Evolutionary conservation across 345 rosid species (phyloP), one percentile per base, ranked within the genome.

Genomic region (Leavenworthia alabamica): DNA sequence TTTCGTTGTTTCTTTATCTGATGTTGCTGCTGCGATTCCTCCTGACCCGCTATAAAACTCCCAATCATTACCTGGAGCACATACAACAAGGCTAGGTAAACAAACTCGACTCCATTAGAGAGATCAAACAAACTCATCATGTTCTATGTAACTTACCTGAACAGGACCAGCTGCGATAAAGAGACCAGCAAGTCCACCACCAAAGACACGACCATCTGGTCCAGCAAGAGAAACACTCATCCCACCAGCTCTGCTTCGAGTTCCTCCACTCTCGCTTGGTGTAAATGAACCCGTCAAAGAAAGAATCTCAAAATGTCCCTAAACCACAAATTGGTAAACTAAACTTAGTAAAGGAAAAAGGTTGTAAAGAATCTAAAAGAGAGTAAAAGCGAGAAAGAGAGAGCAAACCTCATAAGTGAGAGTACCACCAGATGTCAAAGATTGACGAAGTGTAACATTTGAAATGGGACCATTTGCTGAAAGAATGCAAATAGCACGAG

Each of bases 231-330:
- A 88, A 31, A 90, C 80, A 51, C 97, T 94, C 93, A 94, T 88
- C 44, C 99, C 97, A 11, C 99, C 99, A 14, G 97, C 82, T 78
- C 90, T 84, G 80, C 97, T 82, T 70, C 80, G 77, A 7, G 86
- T 73, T 67, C 95, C 96, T 67, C 85, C 86, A 75, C 66, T 76
- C 44, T 81, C 89, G 26, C 73, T 80, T 33, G 87, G 90, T 70
- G 77, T 80, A 55, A 70, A 94, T 8, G 95, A 94, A 35, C 97
- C 97, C 36, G 90, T 84, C 75, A 94, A 71, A n/a, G 96, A 88
- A 42, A 94, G 93, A 67, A 94, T 94, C 85, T 94, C 97, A 68
- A 88, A 94, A 17, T 86, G 89, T 43, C 99, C 99, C 97, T 94
- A 47, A 47, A 23, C 67, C 32, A 69, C 9, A 47, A 16, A 13